Percentiles rank a stretch among this genome's conserved stretches.
These are phyloP conservation scores for Kuraishia floccosa DNA, from an alignment of 805 yeast genomes.

Conservation along the genomic window DNA sequence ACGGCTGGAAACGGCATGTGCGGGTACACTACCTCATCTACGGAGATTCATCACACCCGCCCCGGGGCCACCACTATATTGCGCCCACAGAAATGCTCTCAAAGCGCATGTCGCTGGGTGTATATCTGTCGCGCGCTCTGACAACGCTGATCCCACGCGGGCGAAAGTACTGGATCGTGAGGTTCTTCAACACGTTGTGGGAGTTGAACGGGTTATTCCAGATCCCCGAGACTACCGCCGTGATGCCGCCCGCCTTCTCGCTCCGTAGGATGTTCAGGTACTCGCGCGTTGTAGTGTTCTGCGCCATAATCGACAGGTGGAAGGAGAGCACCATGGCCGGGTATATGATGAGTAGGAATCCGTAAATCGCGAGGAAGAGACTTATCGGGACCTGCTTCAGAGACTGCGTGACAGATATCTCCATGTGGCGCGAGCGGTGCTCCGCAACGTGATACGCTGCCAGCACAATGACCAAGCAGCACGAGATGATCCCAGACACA, in stretches of 20 bases:
- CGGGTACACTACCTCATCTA: too few relatives aligned
- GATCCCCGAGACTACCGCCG: conserved; percentile 20
- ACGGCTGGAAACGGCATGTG: too few relatives aligned
- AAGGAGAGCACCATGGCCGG: conserved; percentile 41
- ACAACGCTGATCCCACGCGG: conserved; percentile 26
- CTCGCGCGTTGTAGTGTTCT: conserved; percentile 66
- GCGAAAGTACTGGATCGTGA: conserved; percentile 19
- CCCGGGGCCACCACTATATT: too few relatives aligned
- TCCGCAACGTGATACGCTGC: conserved; percentile 5
- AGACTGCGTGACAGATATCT: conserved; percentile 8
- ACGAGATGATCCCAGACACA: conserved; percentile 18
- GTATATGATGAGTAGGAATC: conserved; percentile 33
- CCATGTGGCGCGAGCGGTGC: too few relatives aligned
- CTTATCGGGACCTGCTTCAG: conserved; percentile 23
- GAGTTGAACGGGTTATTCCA: conserved; percentile 25
- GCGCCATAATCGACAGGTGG: conserved; percentile 43
- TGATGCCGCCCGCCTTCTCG: conserved; percentile 7
- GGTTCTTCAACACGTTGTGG: conserved; percentile 18
- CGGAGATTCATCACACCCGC: too few relatives aligned
- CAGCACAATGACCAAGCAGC: conserved; percentile 21
- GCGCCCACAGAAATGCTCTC: conserved; percentile 4
- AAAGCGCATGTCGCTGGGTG: conserved; percentile 27
- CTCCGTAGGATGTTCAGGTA: conserved; percentile 36
- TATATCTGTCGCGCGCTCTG: conserved; percentile 18
- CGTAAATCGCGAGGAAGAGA: conserved; percentile 41